Base-by-base conservation (phyloP, 192 early-diverging fungal genomes). In the Coemansia sp. region DNA sequence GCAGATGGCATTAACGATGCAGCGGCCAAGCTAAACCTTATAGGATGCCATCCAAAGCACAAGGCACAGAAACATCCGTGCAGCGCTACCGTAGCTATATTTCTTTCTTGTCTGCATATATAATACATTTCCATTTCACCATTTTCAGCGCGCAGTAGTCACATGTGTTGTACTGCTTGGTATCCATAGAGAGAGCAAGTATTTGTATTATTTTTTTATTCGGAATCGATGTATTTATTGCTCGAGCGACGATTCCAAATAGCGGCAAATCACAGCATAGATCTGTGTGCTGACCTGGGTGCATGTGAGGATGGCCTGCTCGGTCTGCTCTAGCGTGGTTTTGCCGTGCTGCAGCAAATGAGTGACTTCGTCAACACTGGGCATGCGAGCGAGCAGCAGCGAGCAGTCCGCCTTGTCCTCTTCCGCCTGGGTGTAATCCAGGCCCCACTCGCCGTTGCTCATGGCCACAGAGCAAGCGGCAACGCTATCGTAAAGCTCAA, bases 401-500 rank as follows among this genome's bases (percentile, higher is more conserved):
- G 64, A 58, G 60, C 60, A 63, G 0, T 41, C 25, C 1, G 58
- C 48, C 4, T 38, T 53, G 15, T 69, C 63, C 36, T 77, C 67
- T 27, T 77, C 73, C 0, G 28, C n/a, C 30, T 77, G 73, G 1
- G 57, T 45, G 53, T 67, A 77, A 27, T 77, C 73, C 20, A 51
- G 57, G 3, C 60, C 29, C 61, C 67, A 77, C 48, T 64, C 53
- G 23, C 50, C 46, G 9, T 42, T 50, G 9, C 46, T 22, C 25
- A 69, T 48, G 2, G 61, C 56, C 48, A 77, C 64, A 3, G 77
- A 79, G 55, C 72, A 66, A 9, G 72, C 66, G 2, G 66, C 61
- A 18, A 79, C 77, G 19, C 52, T 74, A 52, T 79, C 77, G 40
- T 72, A 62, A 39, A 79, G 45, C 42, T 79, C 77, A 19, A 79